A percentile compares a stretch with the other conserved stretches of the same genome.
These are phyloP conservation scores for Dunaliella primolecta DNA, from an alignment of 139 green algal species.

Conservation along the genomic window DNA sequence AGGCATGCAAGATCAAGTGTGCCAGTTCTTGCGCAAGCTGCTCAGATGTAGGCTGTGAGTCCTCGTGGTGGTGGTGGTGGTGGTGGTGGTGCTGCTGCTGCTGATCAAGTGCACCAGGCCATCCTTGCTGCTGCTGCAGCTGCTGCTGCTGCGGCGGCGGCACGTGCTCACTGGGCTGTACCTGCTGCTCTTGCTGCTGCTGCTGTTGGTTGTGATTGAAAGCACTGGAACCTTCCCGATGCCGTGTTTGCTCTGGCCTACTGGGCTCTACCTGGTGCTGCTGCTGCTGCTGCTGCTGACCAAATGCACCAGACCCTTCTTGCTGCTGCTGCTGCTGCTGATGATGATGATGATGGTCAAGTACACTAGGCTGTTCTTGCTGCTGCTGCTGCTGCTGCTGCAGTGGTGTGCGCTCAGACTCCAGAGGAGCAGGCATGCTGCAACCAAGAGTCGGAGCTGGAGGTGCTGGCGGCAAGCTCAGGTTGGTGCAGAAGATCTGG, in stretches of 20 bases:
- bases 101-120: not conserved
- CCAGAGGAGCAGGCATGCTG: too few relatives aligned
- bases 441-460: too few relatives aligned
- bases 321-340: not conserved
- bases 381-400: too few relatives aligned
- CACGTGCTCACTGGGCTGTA: not conserved
- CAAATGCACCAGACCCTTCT: not conserved
- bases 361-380: too few relatives aligned
- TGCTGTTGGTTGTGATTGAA: not conserved
- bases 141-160: not conserved
- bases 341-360: too few relatives aligned
- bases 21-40: not conserved
- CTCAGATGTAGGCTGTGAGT: not conserved
- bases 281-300: not conserved
- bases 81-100: not conserved
- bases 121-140: not conserved
- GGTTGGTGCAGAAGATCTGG: not conserved
- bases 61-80: not conserved
- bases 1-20: not conserved
- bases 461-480: not conserved
- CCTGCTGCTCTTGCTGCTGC: not conserved
- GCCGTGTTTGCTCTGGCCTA: too few relatives aligned
- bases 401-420: too few relatives aligned
- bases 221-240: too few relatives aligned
- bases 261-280: too few relatives aligned